Base-by-base conservation (phyloP, 1,284 basidiomycete genomes). In the Laetiporus sulphureus region DNA sequence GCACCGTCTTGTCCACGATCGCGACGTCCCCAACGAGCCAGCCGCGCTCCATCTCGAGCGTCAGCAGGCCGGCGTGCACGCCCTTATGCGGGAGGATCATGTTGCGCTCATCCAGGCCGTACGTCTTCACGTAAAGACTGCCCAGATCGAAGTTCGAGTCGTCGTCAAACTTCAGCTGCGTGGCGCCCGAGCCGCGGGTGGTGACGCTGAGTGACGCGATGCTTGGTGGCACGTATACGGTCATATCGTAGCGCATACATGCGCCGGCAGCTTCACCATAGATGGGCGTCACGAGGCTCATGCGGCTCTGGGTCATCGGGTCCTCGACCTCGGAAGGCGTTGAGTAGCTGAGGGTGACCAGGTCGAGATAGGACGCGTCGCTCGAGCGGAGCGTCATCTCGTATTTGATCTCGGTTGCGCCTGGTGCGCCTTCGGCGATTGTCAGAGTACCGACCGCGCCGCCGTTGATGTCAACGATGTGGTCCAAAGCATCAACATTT, bases 21-120 rank as follows among this genome's bases (percentile, higher is more conserved):
- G 71, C 59, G 32, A 71, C 66, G 38, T 74, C 69, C 18, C 78
- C 77, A n/a, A 75, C 72, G 40, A 79, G 67, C 70, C 73, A 79
- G n/a, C 77, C 77, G 35, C 69, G 61, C 48, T 55, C 66, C 5
- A 75, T 58, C 48, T 73, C 69, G 21, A 78, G 55, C n/a, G 52
- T 42, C 42, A 72, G 47, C n/a, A 58, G 47, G 18, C 64, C 58
- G 2, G 71, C 63, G 19, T 59, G 62, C 38, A 79, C 49, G 43
- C 63, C 57, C 39, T 62, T 53, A 46, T 62, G 59, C 7, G 72
- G 67, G 13, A 73, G 59, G 35, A 79, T 62, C 52, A 79, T 61
- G 59, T 70, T 76, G 37, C 41, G 37, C 25, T 57, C 51, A 45
- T 62, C 56, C 38, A 55, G 46, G 6, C 57, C 44, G 49, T 60